phyloP scores from a whole-genome alignment of 1,284 basidiomycete genomes.

The Cutaneotrichosporon arboriforme region DNA sequence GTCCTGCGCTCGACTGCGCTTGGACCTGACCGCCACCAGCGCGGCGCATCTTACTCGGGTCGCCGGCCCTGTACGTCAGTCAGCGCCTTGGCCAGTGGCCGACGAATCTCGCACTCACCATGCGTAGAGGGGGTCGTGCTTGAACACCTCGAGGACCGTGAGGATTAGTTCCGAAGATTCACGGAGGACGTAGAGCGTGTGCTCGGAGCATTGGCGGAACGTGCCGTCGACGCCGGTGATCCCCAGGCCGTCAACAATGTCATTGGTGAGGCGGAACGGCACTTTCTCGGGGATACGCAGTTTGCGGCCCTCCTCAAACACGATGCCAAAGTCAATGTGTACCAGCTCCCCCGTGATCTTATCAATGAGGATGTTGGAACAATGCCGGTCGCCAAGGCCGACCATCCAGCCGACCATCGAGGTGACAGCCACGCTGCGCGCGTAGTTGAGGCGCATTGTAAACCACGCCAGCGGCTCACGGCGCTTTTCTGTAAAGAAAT shows the following conservation, averaged over 20 bases:
- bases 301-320: conserved; percentile 90
- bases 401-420: conserved; percentile 92
- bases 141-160: conserved; percentile 95
- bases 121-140: conserved; percentile 87
- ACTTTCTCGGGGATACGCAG: conserved; percentile 80
- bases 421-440: conserved; percentile 83
- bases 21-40: conserved; percentile 29
- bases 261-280: conserved; percentile 89
- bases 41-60: conserved; percentile 54
- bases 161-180: conserved; percentile 79
- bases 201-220: conserved; percentile 89
- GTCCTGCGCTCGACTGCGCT: conserved; percentile 48
- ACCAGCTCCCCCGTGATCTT: conserved; percentile 75
- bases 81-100: too few relatives aligned
- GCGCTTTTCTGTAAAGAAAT: conserved; percentile 86
- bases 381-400: conserved; percentile 89
- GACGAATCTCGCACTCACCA: conserved; percentile 59
- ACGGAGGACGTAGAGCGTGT: conserved; percentile 83
- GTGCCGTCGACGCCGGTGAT: conserved; percentile 86
- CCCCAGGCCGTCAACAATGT: conserved; percentile 92
- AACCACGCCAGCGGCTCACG: conserved; percentile 88
- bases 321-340: conserved; percentile 94
- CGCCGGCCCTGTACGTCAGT: conserved; percentile 52
- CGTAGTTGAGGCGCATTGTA: conserved; percentile 83
- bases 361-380: conserved; percentile 88